Evolutionary conservation across 331 rosid genomes (phyloP), one percentile per base, ranked within the genome.

Genomic region (Saraca asoca): DNA sequence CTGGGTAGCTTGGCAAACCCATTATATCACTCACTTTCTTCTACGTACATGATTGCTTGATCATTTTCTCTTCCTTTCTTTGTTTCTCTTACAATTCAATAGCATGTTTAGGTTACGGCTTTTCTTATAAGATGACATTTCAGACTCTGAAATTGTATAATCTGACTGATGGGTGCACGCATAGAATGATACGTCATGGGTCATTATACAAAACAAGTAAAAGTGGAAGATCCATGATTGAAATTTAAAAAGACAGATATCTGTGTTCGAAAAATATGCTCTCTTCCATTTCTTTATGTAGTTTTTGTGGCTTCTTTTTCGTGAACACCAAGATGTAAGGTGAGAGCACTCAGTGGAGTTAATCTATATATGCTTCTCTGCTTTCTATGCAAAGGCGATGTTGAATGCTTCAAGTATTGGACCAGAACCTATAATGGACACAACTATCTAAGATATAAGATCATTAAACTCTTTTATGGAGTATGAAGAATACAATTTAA

Each of bases 171-270:
- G 2, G 31, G 31, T 78, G 51, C 76, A 38, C 51, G 66, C 70
- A 57, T 59, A 58, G 29, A 53, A 24, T 52, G 75, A 80, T 64
- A 73, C 70, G 77, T 80, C 71, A 77, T 74, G 73, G 71, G 75
- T 64, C 72, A 63, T 67, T 69, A 69, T 64, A 74, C 66, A 75
- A 76, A 80, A 79, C 72, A 71, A 70, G 81, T 79, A 71, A 84
- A 82, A 75, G 91, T 78, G 66, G 75, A 76, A 73, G 79, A 86
- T 81, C 81, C 83, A 78, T 79, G 87, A 74, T 24, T 70, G 87
- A 80, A 74, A n/a, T n/a, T n/a, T n/a, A 83, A 85, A 86, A 76
- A 71, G 87, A 82, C 79, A 82, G 80, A 74, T 79, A 78, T 79
- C 81, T 72, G 86, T 59, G 88, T 70, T 77, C 49, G 34, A 73